Conservation (phyloP, 2,329 filamentous ascomycete genomes). For the Fusarium setosum region DNA sequence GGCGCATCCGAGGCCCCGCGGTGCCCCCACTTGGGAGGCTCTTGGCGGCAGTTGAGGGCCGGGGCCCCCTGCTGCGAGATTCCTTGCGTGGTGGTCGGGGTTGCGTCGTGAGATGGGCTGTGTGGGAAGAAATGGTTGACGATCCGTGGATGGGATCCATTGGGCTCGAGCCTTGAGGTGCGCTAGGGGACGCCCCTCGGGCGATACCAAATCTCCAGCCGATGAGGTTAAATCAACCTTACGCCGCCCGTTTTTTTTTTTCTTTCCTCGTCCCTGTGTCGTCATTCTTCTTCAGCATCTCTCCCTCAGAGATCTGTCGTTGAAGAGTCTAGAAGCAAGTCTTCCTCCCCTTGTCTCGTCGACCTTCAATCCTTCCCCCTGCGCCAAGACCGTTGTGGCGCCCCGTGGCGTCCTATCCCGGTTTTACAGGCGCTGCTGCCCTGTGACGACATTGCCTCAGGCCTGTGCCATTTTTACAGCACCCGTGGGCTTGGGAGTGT, state of each 20-base stretch:
- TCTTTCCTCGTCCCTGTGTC: not conserved
- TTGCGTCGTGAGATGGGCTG: constrained; percentile 7
- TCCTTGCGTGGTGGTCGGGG: constrained; percentile 9
- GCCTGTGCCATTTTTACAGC: constrained; percentile 40
- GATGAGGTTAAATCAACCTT: constrained; percentile 25
- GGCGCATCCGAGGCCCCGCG: constrained; percentile 26
- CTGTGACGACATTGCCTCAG: constrained; percentile 43
- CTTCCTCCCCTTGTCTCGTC: not conserved
- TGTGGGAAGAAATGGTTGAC: constrained; percentile 11
- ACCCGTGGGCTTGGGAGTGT: constrained; percentile 3
- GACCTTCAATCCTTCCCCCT: not conserved
- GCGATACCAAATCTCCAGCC: constrained; percentile 26
- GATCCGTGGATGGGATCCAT: too few species aligned
- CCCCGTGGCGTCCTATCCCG: constrained; percentile 33
- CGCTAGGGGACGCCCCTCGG: constrained; percentile 18
- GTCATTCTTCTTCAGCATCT: not conserved
- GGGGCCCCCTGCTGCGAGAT: constrained; percentile 17
- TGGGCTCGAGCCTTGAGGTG: constrained; percentile 11
- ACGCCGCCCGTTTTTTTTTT: not conserved
- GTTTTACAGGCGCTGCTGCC: constrained; percentile 27
- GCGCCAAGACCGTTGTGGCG: constrained; percentile 37
- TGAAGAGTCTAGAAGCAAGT: not conserved
- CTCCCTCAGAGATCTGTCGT: not conserved
- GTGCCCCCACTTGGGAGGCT: constrained; percentile 30
- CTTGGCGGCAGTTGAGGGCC: constrained; percentile 35